Evolutionary conservation across 768 basidiomycete genomes (phyloP), one percentile per base, ranked within the genome.

Genomic region (Strobilomyces confusus): DNA sequence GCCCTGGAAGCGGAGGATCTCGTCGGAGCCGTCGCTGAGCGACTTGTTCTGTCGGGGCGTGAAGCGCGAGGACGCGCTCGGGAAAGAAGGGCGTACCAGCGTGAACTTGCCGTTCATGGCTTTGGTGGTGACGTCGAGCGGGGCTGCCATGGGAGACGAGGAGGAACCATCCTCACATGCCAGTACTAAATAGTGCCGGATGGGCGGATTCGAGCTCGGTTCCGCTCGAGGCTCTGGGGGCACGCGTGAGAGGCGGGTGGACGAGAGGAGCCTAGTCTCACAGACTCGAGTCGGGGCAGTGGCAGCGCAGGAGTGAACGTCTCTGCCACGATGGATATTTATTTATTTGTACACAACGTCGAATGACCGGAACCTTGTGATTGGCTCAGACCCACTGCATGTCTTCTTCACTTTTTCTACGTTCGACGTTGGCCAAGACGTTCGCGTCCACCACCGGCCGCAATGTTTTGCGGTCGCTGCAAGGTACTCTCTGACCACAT

Each of bases 1-100:
- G 44, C 89, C 89, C 64, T 91, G 89, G 4, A 86, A 72, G 29
- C 67, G 64, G 42, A 91, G 80, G 56, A 92, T 83, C 29, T 75
- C 74, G 47, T 90, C 88, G 3, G 77, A 75, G 26, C 63, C 60
- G 59, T 84, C 86, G 40, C 83, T 86, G 49, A 89, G 75, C 1
- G 72, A 42, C 69, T 86, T 89, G 75, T 86, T 89, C 89, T 90
- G 55, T 46, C 37, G 38, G 41, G 15, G 22, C 33, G 25, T 32
- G 38, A 42, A 51, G 33, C 57, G 53, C 42, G 7, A 32, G 40
- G 38, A 9, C 20, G 42, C 26, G 26, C n/a, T n/a, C n/a, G n/a
- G n/a, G n/a, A n/a, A n/a, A 23, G 7, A 45, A 22, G 29, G 37
- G 70, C 25, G 60, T 9, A 88, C 87, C 81, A 87, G 77, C 49